These are phyloP conservation scores for Daldinia grandis DNA, from an alignment of 495 filamentous ascomycete genomes.

Conservation along the genomic window DNA sequence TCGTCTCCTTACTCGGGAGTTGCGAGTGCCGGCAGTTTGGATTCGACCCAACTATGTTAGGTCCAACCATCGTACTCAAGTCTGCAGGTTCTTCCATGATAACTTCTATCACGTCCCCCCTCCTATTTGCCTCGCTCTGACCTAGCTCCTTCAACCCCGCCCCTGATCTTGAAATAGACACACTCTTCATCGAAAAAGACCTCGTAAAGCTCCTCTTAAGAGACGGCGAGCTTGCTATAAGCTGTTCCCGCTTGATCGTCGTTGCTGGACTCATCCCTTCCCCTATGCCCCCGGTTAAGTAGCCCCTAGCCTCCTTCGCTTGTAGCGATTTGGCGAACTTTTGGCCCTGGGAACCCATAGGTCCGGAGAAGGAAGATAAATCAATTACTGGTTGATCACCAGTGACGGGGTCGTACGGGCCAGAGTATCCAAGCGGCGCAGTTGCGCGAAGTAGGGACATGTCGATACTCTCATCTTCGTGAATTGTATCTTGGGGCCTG, in stretches of 20 bases:
- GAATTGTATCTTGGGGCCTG: constrained; percentile 51
- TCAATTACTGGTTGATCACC: constrained; percentile 47
- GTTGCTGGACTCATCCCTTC: constrained; percentile 52
- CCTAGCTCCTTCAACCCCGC: constrained; percentile 52
- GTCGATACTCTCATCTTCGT: constrained; percentile 56
- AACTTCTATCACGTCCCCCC: constrained; percentile 61
- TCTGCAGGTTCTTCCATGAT: constrained; percentile 53
- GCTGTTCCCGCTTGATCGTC: constrained; percentile 51
- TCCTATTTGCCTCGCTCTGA: constrained; percentile 61
- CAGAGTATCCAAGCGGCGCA: constrained; percentile 42
- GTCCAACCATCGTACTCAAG: constrained; percentile 54
- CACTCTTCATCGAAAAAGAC: constrained; percentile 47
- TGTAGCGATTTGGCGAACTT: constrained; percentile 52
- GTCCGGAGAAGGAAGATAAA: constrained; percentile 49
- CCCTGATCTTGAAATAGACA: constrained; percentile 38
- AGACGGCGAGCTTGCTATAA: constrained; percentile 50
- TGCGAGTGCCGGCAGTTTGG: constrained; percentile 37
- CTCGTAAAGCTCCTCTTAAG: constrained; percentile 46
- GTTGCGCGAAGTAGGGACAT: constrained; percentile 51
- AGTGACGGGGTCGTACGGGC: constrained; percentile 25
- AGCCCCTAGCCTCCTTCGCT: constrained; percentile 55
- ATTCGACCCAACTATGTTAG: constrained; percentile 24
- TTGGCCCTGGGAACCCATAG: constrained; percentile 48
- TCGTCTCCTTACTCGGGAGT: constrained; percentile 39
- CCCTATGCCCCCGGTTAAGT: constrained; percentile 60